Evolutionary conservation across 2,329 filamentous ascomycete species (phyloP), one percentile per base, ranked within the genome.

Genomic region (Botrytis porri): DNA sequence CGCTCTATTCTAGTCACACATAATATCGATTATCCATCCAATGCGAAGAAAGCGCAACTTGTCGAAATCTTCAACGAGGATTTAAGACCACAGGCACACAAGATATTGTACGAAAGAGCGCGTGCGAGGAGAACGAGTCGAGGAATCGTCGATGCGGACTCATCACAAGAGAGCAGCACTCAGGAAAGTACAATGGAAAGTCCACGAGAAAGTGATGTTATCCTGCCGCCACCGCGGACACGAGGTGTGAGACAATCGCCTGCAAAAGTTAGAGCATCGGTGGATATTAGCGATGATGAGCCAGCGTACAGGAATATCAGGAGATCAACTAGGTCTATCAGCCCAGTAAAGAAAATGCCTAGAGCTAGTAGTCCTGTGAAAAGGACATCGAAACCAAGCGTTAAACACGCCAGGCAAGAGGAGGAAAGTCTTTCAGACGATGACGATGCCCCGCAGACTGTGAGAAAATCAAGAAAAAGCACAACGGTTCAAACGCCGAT

Each of bases 1-100:
- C 93, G 96, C 79, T 95, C 93, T 66, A 97, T 98, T 77, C 89
- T 99, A 73, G 93, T 98, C 79, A 92, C 90, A 76, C 93, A 99
- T 84, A 92, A 94, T 81, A 86, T 98, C 79, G 84, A 89, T 54
- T 98, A 97, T 81, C 92, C 95, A 8, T 91, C 93, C 0, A 95
- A 91, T 7, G 94, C 96, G 20, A 99, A 98, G 84, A 99, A 99
- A 84, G 85, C 89, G 0, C 92, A 97, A 80, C 89, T 99, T 35
- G 87, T 99, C 74, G 90, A 92, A 12, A 89, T 98, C 64, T 94
- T 99, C 83, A 90, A 92, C 80, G 86, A 92, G 45, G 85, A 96
- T 75, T 88, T 99, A 41, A 84, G 93, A 7, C 92, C 95, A 0
- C 91, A 95, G 78, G 91, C 93, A 2, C 88, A 88, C 77, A 93